Percentiles rank a stretch among this genome's conserved stretches.
These are phyloP conservation scores for Ophiobolus disseminans DNA, from an alignment of 2,329 filamentous ascomycete species.

Conservation along the genomic window DNA sequence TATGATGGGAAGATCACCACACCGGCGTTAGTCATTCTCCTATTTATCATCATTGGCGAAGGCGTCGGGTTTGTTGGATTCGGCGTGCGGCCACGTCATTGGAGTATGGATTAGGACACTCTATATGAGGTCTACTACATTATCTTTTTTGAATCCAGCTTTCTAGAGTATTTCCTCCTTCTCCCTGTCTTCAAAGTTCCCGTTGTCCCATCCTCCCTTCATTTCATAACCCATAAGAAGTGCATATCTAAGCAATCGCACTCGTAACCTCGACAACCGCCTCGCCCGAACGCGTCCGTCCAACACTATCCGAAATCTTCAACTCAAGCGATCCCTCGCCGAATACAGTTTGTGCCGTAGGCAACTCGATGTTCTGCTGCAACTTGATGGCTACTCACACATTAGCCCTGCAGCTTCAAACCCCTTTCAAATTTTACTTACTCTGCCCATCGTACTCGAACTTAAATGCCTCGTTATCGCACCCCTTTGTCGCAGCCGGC, in stretches of 20 bases:
- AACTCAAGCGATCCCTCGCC: slow-evolving; percentile 10
- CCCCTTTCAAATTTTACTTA: background rate
- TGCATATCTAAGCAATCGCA: slow-evolving; percentile 14
- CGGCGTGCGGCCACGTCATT: background rate
- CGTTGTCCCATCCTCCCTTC: background rate
- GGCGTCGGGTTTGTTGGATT: slow-evolving; percentile 17
- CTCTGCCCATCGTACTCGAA: background rate
- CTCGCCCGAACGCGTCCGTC: slow-evolving; percentile 2
- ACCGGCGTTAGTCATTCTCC: slow-evolving; percentile 17
- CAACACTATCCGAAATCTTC: background rate
- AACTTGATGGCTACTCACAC: slow-evolving; percentile 10
- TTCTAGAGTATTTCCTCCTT: too few species aligned
- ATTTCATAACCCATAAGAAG: background rate
- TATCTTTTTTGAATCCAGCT: background rate
- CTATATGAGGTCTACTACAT: background rate
- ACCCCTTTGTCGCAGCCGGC: background rate
- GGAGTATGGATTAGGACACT: background rate
- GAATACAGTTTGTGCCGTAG: slow-evolving; percentile 13
- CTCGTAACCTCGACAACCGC: slow-evolving; percentile 10
- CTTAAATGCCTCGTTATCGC: background rate
- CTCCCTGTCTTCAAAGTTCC: background rate
- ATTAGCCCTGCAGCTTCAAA: background rate
- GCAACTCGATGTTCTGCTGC: slow-evolving; percentile 15
- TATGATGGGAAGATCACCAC: slow-evolving; percentile 4
- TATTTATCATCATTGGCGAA: slow-evolving; percentile 15